Percentiles rank a stretch among this genome's conserved stretches.
These are phyloP conservation scores for Talaromyces verruculosus DNA, from an alignment of 2,329 filamentous ascomycete genomes.

Conservation along the genomic window DNA sequence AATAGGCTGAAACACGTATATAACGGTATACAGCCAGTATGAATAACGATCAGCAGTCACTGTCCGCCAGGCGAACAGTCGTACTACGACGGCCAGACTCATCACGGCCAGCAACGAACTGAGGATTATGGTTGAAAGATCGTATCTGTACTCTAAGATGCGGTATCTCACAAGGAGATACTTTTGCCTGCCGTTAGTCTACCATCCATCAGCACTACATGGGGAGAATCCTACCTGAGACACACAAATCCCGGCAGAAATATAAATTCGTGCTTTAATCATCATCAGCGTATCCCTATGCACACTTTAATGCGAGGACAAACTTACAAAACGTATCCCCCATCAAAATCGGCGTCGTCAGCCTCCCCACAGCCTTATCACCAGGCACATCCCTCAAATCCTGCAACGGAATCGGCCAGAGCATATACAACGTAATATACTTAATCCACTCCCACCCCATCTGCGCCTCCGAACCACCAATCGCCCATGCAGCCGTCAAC, in stretches of 20 bases:
- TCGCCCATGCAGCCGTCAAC: constrained; percentile 17
- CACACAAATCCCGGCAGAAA: constrained; percentile 16
- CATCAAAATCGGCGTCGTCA: constrained; percentile 19
- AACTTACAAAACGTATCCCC: constrained; percentile 15
- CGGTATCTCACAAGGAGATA: constrained; percentile 14
- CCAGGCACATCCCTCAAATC: constrained; percentile 20
- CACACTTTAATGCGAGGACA: too few relatives aligned
- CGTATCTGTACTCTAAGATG: constrained; percentile 19
- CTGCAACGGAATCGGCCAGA: constrained; percentile 19
- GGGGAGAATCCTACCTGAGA: constrained; percentile 10
- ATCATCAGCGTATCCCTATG: background rate
- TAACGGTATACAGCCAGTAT: constrained; percentile 18
- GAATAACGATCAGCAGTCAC: constrained; percentile 16
- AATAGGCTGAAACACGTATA: constrained; percentile 19
- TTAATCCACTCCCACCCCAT: constrained; percentile 21
- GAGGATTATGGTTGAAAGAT: constrained; percentile 14
- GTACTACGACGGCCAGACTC: constrained; percentile 14
- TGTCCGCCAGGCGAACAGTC: constrained; percentile 13
- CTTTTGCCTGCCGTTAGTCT: background rate
- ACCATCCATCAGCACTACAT: background rate
- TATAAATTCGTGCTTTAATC: constrained; percentile 15
- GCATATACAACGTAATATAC: constrained; percentile 17
- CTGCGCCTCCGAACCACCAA: constrained; percentile 12
- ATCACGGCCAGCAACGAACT: constrained; percentile 9
- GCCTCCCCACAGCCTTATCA: constrained; percentile 14